A percentile compares a stretch with the other conserved stretches of the same genome.
These are phyloP conservation scores for Cicer chorassanicum DNA, from an alignment of 306 rosid genomes.

Conservation along the genomic window DNA sequence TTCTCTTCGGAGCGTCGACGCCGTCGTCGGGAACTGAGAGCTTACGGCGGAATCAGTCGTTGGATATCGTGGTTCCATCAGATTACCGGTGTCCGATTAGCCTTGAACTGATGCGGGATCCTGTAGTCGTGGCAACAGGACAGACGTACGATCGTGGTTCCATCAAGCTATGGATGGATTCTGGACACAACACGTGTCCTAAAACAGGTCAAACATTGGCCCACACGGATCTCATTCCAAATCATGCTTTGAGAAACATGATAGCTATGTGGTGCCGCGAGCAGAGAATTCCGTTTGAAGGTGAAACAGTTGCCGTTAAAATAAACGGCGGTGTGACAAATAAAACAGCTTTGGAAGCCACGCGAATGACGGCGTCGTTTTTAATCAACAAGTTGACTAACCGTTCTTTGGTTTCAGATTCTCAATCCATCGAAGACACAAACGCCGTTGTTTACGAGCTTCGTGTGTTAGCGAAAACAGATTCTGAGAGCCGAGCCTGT, in stretches of 20 bases:
- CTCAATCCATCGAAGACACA: slow-evolving; percentile 48
- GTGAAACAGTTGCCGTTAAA: slow-evolving; percentile 42
- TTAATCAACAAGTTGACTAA: slow-evolving; percentile 64
- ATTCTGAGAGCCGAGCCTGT: slow-evolving; percentile 77
- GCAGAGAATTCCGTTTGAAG: slow-evolving; percentile 66
- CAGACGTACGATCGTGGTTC: slow-evolving; percentile 90
- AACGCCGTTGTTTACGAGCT: slow-evolving; percentile 82
- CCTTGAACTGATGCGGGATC: slow-evolving; percentile 80
- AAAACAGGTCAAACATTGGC: slow-evolving; percentile 82
- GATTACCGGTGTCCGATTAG: slow-evolving; percentile 89
- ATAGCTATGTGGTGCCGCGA: slow-evolving; percentile 87
- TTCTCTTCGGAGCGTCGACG: slow-evolving; percentile 77
- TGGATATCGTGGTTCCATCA: slow-evolving; percentile 57
- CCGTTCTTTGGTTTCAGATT: not conserved
- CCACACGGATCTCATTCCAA: slow-evolving; percentile 73
- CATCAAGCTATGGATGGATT: slow-evolving; percentile 75
- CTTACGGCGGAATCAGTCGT: slow-evolving; percentile 40
- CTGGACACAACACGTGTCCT: slow-evolving; percentile 94
- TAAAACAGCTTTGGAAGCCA: slow-evolving; percentile 83
- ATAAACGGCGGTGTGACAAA: slow-evolving; percentile 50
- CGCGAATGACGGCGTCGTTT: slow-evolving; percentile 75
- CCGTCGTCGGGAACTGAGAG: slow-evolving; percentile 44
- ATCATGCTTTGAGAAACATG: slow-evolving; percentile 68
- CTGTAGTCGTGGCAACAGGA: slow-evolving; percentile 92
- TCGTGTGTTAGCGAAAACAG: slow-evolving; percentile 71